A percentile compares a stretch with the other conserved stretches of the same genome.
Conservation (phyloP, 176 grass and related monocot species). For the Aechmea fasciata region DNA sequence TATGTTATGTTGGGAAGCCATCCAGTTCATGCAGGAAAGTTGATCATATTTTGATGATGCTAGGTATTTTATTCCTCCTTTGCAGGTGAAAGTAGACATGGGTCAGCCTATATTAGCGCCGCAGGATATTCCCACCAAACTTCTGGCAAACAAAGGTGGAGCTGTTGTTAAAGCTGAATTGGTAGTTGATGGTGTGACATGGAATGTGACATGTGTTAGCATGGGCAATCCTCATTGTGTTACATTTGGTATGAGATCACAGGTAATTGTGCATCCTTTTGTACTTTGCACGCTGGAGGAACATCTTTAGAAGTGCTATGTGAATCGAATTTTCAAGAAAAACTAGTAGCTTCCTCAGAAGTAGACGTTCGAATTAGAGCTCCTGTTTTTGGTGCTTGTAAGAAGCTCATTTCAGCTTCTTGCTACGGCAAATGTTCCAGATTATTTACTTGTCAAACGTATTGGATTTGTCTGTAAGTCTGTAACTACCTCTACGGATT, state of each 20-base stretch:
- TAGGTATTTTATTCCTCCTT: neutral
- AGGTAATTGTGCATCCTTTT: constrained; percentile 33
- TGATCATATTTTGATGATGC: neutral
- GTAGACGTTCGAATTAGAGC: too few relatives aligned
- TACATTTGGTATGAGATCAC: constrained; percentile 53
- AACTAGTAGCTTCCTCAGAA: too few relatives aligned
- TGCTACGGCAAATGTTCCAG: too few relatives aligned
- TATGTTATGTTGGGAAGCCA: too few relatives aligned
- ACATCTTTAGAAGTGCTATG: too few relatives aligned
- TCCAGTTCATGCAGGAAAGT: neutral
- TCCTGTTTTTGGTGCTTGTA: too few relatives aligned
- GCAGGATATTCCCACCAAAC: constrained; percentile 70
- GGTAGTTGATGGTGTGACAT: constrained; percentile 55
- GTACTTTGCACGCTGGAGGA: neutral
- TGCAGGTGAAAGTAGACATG: constrained; percentile 91
- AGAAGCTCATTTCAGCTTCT: too few relatives aligned
- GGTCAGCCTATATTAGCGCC: constrained; percentile 67
- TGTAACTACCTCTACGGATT: too few relatives aligned
- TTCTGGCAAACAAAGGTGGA: constrained; percentile 49
- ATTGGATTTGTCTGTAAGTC: too few relatives aligned
- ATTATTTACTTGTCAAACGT: too few relatives aligned
- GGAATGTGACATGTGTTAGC: constrained; percentile 97
- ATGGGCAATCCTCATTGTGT: constrained; percentile 98
- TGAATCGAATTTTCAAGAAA: too few relatives aligned
- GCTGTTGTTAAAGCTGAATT: constrained; percentile 65